Percentiles rank a stretch among this genome's conserved stretches.
These are phyloP conservation scores for Spathaspora passalidarum DNA, from an alignment of 805 yeast genomes.

Conservation along the genomic window DNA sequence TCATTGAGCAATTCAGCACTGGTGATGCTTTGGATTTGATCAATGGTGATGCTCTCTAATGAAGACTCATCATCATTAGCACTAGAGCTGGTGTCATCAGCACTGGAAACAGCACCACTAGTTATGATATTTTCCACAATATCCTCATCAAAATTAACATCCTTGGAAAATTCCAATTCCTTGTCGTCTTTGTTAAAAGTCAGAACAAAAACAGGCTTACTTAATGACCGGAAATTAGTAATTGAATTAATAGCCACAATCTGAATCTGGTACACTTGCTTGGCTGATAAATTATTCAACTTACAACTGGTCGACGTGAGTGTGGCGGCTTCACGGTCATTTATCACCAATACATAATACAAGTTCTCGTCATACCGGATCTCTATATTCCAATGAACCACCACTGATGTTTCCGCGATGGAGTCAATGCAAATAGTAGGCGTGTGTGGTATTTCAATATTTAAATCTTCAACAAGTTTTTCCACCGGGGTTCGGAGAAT, in stretches of 20 bases:
- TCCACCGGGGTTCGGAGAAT: slow-evolving; percentile 44
- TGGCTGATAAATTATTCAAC: slow-evolving; percentile 25
- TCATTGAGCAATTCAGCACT: slow-evolving; percentile 18
- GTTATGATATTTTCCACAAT: not conserved
- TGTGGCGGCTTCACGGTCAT: slow-evolving; percentile 35
- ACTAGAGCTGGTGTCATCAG: not conserved
- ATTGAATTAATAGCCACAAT: slow-evolving; percentile 34
- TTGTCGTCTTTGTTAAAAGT: slow-evolving; percentile 15
- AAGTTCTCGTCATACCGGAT: slow-evolving; percentile 26
- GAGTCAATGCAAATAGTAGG: slow-evolving; percentile 56
- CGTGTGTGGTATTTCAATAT: slow-evolving; percentile 53
- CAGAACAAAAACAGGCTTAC: slow-evolving; percentile 30
- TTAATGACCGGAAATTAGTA: slow-evolving; percentile 33
- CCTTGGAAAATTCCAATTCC: slow-evolving; percentile 4
- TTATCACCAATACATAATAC: slow-evolving; percentile 31
- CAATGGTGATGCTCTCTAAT: slow-evolving; percentile 9
- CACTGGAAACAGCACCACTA: not conserved
- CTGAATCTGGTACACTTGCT: slow-evolving; percentile 31
- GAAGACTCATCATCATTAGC: slow-evolving; percentile 2
- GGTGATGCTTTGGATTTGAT: slow-evolving; percentile 16
- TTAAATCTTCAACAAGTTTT: slow-evolving; percentile 43
- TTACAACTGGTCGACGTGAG: slow-evolving; percentile 33
- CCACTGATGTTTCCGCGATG: slow-evolving; percentile 43
- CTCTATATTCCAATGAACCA: slow-evolving; percentile 55
- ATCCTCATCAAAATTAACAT: slow-evolving; percentile 5